Percentiles rank a stretch among this genome's conserved stretches.
Conservation (phyloP, 495 filamentous ascomycete genomes). For the Pyronema omphalodes region DNA sequence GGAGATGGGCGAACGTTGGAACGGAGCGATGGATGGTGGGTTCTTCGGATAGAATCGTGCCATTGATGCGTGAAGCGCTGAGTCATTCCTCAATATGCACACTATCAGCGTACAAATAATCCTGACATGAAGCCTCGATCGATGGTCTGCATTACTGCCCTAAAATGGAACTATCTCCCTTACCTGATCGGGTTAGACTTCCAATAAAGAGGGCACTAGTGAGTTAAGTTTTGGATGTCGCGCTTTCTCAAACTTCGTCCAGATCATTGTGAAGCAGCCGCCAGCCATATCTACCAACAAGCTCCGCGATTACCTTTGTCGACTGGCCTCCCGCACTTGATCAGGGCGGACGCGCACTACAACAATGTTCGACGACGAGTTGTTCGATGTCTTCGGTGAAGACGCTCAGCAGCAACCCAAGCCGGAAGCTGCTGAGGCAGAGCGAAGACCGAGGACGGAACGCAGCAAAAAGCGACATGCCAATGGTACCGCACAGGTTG, state of each 20-base stretch:
- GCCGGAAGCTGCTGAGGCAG: slow-evolving; percentile 23
- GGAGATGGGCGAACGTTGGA: not conserved
- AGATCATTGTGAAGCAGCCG: too few relatives aligned
- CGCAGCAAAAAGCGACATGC: slow-evolving; percentile 67
- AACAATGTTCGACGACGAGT: slow-evolving; percentile 37
- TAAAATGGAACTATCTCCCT: too few relatives aligned
- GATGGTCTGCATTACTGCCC: not conserved
- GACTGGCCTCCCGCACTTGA: not conserved
- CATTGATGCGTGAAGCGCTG: too few relatives aligned
- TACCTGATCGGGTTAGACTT: too few relatives aligned
- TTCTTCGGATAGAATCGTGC: not conserved
- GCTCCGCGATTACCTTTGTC: not conserved
- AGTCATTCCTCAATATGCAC: too few relatives aligned
- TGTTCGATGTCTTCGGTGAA: slow-evolving; percentile 72
- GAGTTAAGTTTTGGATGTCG: too few relatives aligned
- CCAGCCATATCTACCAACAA: not conserved
- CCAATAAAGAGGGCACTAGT: too few relatives aligned
- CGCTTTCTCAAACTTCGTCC: too few relatives aligned
- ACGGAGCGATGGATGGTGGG: not conserved
- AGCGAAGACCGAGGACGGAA: slow-evolving; percentile 34
- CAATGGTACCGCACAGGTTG: slow-evolving; percentile 36
- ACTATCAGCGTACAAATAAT: too few relatives aligned
- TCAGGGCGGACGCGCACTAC: not conserved
- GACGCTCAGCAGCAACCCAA: slow-evolving; percentile 29
- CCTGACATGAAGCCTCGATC: not conserved